Percentiles rank a stretch among this genome's conserved stretches.
phyloP scores from a whole-genome alignment of 164 flowering plant species.

The Magnolia officinalis region DNA sequence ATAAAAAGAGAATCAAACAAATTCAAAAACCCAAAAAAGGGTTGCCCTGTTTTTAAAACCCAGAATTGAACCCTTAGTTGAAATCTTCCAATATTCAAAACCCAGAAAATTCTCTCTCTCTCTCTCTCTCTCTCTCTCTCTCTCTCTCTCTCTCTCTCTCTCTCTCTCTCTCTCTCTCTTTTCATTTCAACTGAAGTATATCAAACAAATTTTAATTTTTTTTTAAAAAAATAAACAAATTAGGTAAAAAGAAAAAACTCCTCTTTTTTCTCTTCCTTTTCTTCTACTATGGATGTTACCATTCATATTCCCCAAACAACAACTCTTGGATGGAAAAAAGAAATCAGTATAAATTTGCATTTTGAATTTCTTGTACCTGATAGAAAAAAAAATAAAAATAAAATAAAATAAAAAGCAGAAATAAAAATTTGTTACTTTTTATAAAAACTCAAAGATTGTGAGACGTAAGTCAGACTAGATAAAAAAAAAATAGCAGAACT shows the following conservation, averaged over 20 bases:
- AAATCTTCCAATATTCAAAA: neutral
- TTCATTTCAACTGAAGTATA: neutral
- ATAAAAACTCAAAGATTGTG: too few relatives aligned
- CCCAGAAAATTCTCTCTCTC: neutral
- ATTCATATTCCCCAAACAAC: neutral
- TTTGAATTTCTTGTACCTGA: too few relatives aligned
- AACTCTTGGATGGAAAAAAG: too few relatives aligned
- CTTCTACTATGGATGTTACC: neutral
- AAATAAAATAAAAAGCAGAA: too few relatives aligned
- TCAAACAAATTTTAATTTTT: neutral
- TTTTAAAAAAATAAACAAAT: too few relatives aligned
- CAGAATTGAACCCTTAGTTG: too few relatives aligned
- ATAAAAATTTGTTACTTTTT: too few relatives aligned
- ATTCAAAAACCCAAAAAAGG: slow-evolving; percentile 4
- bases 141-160: neutral
- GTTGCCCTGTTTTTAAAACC: neutral
- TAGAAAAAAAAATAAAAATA: too few relatives aligned
- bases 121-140: neutral
- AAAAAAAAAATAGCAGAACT: too few relatives aligned
- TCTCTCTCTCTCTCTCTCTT: too few relatives aligned
- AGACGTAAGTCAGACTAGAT: too few relatives aligned
- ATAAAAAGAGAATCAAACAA: neutral
- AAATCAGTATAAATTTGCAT: too few relatives aligned
- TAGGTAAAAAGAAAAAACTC: neutral
- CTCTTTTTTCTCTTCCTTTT: neutral